These are phyloP conservation scores for Auxenochlorella pyrenoidosa DNA, from an alignment of 139 green algal genomes.

Conservation along the genomic window DNA sequence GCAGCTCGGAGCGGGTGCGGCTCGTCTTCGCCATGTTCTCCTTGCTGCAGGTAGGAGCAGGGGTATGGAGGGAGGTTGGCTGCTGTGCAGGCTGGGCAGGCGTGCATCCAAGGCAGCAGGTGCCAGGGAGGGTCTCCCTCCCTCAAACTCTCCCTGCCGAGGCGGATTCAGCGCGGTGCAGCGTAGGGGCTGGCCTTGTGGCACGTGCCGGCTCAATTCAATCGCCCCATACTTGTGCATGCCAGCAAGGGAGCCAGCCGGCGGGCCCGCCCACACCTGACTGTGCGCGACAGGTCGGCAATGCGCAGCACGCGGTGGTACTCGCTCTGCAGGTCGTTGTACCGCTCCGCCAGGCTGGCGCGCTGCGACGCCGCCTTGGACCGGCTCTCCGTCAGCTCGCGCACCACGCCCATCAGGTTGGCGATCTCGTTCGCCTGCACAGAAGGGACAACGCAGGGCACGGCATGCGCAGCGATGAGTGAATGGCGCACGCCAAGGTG, in stretches of 20 bases:
- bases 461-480: neutral
- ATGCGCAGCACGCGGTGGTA: slow-evolving; percentile 53
- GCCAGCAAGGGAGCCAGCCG: neutral
- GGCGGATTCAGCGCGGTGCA: too few relatives aligned
- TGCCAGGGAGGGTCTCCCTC: too few relatives aligned
- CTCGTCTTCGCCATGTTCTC: slow-evolving; percentile 28
- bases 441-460: neutral
- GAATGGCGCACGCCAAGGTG: too few relatives aligned
- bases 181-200: too few relatives aligned
- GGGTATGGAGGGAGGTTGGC: too few relatives aligned
- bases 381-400: slow-evolving; percentile 51
- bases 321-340: slow-evolving; percentile 66
- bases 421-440: slow-evolving; percentile 45
- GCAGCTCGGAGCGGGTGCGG: slow-evolving; percentile 11
- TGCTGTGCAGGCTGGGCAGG: neutral
- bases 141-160: too few relatives aligned
- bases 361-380: slow-evolving; percentile 66
- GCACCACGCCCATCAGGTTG: slow-evolving; percentile 55
- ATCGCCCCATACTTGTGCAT: too few relatives aligned
- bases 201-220: too few relatives aligned
- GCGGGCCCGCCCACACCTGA: neutral
- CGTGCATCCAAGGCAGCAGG: too few relatives aligned
- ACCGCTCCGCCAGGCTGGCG: slow-evolving; percentile 61
- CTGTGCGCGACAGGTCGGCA: slow-evolving; percentile 52
- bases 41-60: slow-evolving; percentile 16